phyloP scores from a whole-genome alignment of 1,284 basidiomycete genomes.

The Irpex sp. region DNA sequence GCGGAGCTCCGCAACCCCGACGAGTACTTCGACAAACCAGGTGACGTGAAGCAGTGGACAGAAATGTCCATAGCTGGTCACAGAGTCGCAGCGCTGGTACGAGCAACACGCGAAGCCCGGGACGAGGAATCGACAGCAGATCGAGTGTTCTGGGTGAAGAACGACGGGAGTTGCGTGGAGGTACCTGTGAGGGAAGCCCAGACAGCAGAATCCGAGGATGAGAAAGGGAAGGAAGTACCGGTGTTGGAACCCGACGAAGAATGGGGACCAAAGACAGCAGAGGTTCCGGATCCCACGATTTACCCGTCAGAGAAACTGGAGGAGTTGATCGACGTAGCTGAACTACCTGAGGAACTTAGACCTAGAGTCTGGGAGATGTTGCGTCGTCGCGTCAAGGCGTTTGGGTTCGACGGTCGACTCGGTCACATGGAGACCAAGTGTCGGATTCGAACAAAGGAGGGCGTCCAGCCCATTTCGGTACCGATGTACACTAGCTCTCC shows the following conservation, averaged over 20 bases:
- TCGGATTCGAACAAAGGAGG: constrained; percentile 1
- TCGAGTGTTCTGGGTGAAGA: no score
- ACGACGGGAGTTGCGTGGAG: no score
- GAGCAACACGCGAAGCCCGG: no score
- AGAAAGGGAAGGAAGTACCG: neutral
- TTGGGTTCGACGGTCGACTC: neutral
- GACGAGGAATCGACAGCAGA: no score
- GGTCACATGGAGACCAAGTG: neutral
- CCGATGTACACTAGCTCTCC: constrained; percentile 28
- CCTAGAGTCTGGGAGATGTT: neutral
- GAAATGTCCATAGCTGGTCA: no score
- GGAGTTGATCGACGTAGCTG: constrained; percentile 5
- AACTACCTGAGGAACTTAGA: neutral
- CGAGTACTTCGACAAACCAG: no score
- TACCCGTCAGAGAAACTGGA: constrained; percentile 1
- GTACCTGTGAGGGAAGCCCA: neutral
- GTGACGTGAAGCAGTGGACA: no score
- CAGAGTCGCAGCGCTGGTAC: no score
- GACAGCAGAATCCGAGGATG: neutral
- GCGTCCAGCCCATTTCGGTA: constrained; percentile 17
- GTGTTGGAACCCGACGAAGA: neutral
- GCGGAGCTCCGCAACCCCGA: no score
- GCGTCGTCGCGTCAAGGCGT: neutral
- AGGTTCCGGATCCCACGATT: neutral
- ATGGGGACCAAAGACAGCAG: constrained; percentile 8